These are phyloP conservation scores for Chaetoscypha palmicola DNA, from an alignment of 2,329 filamentous ascomycete genomes.

Conservation along the genomic window DNA sequence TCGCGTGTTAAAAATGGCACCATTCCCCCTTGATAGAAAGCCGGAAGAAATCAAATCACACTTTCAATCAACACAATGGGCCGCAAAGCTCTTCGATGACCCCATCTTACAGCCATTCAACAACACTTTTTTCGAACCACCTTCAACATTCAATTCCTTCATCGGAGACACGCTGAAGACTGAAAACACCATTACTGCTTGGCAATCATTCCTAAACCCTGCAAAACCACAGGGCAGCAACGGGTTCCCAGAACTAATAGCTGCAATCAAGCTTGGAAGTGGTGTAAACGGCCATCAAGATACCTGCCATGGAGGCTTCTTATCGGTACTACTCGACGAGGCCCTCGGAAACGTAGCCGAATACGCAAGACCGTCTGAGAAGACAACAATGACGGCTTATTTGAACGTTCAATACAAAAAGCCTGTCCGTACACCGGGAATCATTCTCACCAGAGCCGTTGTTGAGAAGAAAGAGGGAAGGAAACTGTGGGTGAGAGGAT, in stretches of 20 bases:
- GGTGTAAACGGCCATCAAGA: constrained; percentile 48
- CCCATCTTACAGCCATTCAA: constrained; percentile 16
- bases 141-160: constrained; percentile 13
- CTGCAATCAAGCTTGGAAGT: constrained; percentile 36
- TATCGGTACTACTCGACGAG: constrained; percentile 52
- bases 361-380: constrained; percentile 11
- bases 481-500: constrained; percentile 45
- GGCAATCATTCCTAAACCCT: constrained; percentile 18
- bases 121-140: constrained; percentile 3
- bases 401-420: constrained; percentile 48
- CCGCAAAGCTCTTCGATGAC: constrained; percentile 15
- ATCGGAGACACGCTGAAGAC: constrained; percentile 15
- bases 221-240: constrained; percentile 3
- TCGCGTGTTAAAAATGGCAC: no score
- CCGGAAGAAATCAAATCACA: constrained; percentile 12
- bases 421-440: constrained; percentile 44
- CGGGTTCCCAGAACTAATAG: constrained; percentile 11
- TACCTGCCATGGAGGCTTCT: constrained; percentile 53
- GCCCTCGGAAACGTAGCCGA: constrained; percentile 31
- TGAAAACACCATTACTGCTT: constrained; percentile 17
- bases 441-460: constrained; percentile 40
- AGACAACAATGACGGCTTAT: constrained; percentile 38
- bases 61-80: constrained; percentile 17
- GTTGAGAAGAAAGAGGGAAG: constrained; percentile 42
- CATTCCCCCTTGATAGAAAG: not conserved